Percentiles rank a stretch among this genome's conserved stretches.
Conservation (phyloP, 148 eudicot genomes). For the Arctostaphylos glauca region DNA sequence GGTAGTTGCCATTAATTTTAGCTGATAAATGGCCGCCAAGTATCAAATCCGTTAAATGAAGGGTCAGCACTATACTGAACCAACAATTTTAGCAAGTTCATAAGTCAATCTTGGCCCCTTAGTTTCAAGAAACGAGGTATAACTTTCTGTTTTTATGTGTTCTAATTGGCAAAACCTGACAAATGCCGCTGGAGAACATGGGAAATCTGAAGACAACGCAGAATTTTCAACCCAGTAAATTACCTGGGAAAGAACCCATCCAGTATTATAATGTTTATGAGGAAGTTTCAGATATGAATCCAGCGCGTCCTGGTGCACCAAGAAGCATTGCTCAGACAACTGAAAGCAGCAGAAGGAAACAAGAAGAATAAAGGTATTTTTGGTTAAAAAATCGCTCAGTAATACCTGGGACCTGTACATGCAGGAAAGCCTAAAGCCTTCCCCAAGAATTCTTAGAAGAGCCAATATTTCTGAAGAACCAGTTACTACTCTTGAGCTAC, state of each 20-base stretch:
- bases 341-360: slow-evolving; percentile 18
- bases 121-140: too few species aligned
- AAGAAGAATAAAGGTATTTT: slow-evolving; percentile 12
- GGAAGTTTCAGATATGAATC: slow-evolving; percentile 75
- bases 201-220: not conserved
- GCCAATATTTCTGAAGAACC: slow-evolving; percentile 74
- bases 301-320: slow-evolving; percentile 75
- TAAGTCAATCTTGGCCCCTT: not conserved
- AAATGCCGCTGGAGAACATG: not conserved
- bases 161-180: not conserved
- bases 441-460: slow-evolving; percentile 72
- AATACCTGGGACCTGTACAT: slow-evolving; percentile 83
- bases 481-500: slow-evolving; percentile 48
- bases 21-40: not conserved
- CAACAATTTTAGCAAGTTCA: not conserved
- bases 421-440: slow-evolving; percentile 90
- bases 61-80: not conserved
- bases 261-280: slow-evolving; percentile 77
- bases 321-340: slow-evolving; percentile 9
- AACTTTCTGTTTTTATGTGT: not conserved
- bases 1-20: not conserved
- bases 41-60: not conserved
- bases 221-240: not conserved
- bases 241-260: slow-evolving; percentile 99
- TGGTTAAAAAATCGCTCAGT: not conserved